Conservation (phyloP, 1,284 basidiomycete species). For the Fomitopsis betulina region DNA sequence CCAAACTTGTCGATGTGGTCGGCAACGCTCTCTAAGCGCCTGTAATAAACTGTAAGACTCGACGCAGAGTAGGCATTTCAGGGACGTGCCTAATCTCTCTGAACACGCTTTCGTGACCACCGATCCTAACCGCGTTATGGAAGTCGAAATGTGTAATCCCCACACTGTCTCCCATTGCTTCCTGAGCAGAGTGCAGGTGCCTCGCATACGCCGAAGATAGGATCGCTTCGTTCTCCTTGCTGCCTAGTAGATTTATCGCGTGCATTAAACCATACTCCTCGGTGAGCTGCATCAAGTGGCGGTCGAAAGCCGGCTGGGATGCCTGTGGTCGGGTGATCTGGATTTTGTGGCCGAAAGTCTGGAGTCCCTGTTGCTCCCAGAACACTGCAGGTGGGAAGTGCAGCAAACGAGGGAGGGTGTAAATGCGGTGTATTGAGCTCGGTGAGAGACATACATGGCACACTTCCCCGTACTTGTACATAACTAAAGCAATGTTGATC, state of each 20-base stretch:
- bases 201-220: conserved; percentile 81
- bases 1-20: conserved; percentile 79
- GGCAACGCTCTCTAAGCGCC: conserved; percentile 55
- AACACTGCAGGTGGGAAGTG: conserved; percentile 56
- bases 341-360: conserved; percentile 87
- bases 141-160: conserved; percentile 93
- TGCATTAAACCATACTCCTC: conserved; percentile 81
- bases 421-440: conserved; percentile 11
- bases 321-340: conserved; percentile 94
- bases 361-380: conserved; percentile 95
- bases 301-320: conserved; percentile 93
- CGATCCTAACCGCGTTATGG: conserved; percentile 77
- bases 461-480: conserved; percentile 90
- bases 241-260: conserved; percentile 85
- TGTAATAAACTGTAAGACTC: conserved; percentile 20
- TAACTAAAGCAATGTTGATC: conserved; percentile 86
- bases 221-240: conserved; percentile 88
- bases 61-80: not conserved
- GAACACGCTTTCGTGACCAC: conserved; percentile 86
- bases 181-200: conserved; percentile 62
- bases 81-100: conserved; percentile 61
- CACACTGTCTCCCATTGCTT: conserved; percentile 53
- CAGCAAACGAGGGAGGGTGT: conserved; percentile 14
- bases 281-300: conserved; percentile 84
- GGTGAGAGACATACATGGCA: conserved; percentile 66